Base-by-base conservation (phyloP, 495 filamentous ascomycete genomes). In the Trypethelium eluteriae region DNA sequence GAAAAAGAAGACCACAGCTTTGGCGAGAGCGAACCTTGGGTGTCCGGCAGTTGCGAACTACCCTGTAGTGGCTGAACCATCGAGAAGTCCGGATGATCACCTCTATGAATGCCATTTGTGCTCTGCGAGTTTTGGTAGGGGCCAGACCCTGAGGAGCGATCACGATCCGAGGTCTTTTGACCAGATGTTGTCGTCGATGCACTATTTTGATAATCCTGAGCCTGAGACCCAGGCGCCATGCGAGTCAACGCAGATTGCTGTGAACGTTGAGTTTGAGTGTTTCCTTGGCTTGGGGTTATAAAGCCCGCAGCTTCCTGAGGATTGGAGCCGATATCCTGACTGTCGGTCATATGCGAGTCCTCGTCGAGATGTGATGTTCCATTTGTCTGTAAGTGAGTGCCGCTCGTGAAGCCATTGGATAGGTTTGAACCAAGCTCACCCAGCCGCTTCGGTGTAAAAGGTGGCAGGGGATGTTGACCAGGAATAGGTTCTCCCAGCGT, bases 181-280 rank as follows among this genome's bases (percentile, higher is more conserved):
- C 77, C 79, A 6, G 78, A 79, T 18, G 79, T 83, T 18, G 85
- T 87, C 0, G 91, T 94, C 7, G 92, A 96, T 3, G 92, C 92
- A 70, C 92, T 89, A 70, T 96, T 96, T 38, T 84, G 76, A 67
- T 93, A 86, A 56, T 90, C 89, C 2, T 81, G 85, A 3, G 89
- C 85, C 62, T 92, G 87, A 39, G 92, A 88, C 14, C 89, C 89
- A 9, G 85, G 84, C 10, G 88, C 86, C 74, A 96, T 82, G 34
- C 88, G 84, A 3, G 90, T 92, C 62, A 92, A 81, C 0, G 83
- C 85, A 7, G 88, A 89, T 49, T 82, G 80, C 75, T 96, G 92
- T 3, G 90, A 87, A 41, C 81, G 80, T 47, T 81, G 77, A 34
- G 82, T 74, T 64, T 84, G 82, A 64, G 76, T 79, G 66, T 70